Base-by-base conservation (phyloP, 2,329 filamentous ascomycete species). In the Arthrobotrys conoides region DNA sequence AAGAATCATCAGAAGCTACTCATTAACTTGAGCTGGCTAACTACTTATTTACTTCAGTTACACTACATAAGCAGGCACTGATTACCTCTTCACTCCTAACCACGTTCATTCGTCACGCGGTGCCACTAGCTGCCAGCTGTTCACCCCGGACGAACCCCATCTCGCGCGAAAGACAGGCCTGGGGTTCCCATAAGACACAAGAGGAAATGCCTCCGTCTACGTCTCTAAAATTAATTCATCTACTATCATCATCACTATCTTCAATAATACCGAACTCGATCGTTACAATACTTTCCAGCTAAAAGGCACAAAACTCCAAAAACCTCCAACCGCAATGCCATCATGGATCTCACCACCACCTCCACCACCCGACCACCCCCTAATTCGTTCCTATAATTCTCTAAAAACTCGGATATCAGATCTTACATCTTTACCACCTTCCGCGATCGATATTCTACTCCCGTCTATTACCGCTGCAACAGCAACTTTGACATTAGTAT, bases 401-500 rank as follows among this genome's bases (percentile, higher is more conserved):
- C 18, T 78, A n/a, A 71, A 69, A 69, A 5, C 63, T 5, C 36
- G 30, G 20, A 55, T 79, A 49, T 65, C 76, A 12, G 41, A 75
- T 18, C 5, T 71, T 24, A 79, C 76, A 5, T 65, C 76, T 8
- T 12, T 79, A 16, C 70, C 76, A 14, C 61, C 63, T 3, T 79
- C 76, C 16, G 51, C 65, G 71, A 69, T 68, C 20, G 61, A 80
- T 71, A 65, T 70, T 65, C 30, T 75, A 20, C 70, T 79, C 8
- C 76, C 76, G 3, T 79, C 76, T 24, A 38, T 79, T 8, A 70
- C 75, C 16, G 86, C 89, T 51, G 89, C 89, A 27, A 86, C 86
- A 14, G 87, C 88, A 1, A 88, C 89, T 0, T 84, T 91, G 36
- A 85, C 86, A 20, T 86, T 87, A 27, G 82, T 90, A 59, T 87